Evolutionary conservation across 1,139 yeast species (phyloP), one percentile per base, ranked within the genome.

Genomic region (Zygotorulaspora mrakii): DNA sequence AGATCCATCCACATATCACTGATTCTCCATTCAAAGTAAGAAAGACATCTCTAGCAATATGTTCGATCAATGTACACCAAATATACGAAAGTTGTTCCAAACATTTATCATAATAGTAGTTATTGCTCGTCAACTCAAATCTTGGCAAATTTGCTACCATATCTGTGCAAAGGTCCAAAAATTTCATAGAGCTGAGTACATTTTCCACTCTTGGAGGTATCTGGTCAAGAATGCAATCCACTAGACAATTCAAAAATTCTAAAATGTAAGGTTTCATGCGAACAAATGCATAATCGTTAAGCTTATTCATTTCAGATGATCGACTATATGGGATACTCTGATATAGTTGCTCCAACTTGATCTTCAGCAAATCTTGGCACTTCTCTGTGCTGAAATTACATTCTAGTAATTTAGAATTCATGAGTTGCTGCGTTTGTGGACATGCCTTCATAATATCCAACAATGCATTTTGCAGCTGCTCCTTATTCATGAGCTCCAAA

Each of bases 41-140:
- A 3, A 63, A 39, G 26, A 66, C 52, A 30, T 68, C 59, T 37
- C 66, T 68, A 37, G 69, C 65, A 31, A 64, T 61, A 35, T 65
- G 63, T 42, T 67, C 68, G 39, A 87, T 69, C 10, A 78, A 75
- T 24, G 80, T 72, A 39, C 76, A 66, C 86, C 95, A 86, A 10
- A 94, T 85, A 45, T 77, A 74, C 23, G 85, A 76, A 16, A 91
- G 67, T 61, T 87, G 94, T 53, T 86, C 94, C 58, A 82, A 79
- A 27, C 95, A 91, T 57, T 82, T 70, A 48, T 70, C 69, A 53
- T 76, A 76, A 52, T 80, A 82, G 57, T 84, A 82, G 61, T 82
- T 87, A 62, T 83, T 84, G 50, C 82, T 81, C 35, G 75, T 70
- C 44, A 80, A 76, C 37, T 77, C 62, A 69, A 94, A 89, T 36